Conservation (phyloP, 2,329 filamentous ascomycete genomes). For the Didymellaceae sp. region DNA sequence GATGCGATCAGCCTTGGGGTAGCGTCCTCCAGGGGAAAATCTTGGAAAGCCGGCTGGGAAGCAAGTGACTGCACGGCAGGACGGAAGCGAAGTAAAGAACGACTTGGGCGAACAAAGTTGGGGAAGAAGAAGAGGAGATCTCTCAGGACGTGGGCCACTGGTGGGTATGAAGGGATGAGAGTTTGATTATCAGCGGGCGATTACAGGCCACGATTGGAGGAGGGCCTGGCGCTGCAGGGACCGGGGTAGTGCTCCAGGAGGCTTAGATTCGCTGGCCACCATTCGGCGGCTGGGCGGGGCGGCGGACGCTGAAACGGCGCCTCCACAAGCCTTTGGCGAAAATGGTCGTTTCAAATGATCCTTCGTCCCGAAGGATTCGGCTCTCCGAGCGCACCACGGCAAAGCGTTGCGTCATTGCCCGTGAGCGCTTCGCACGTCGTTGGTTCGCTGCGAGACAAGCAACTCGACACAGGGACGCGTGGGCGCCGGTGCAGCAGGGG, state of each 20-base stretch:
- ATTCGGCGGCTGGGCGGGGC: constrained; percentile 24
- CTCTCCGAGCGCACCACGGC: constrained; percentile 20
- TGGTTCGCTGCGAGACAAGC: constrained; percentile 15
- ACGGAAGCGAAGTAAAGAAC: constrained; percentile 19
- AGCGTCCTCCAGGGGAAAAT: constrained; percentile 40
- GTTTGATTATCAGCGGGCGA: constrained; percentile 33
- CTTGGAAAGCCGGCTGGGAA: constrained; percentile 38
- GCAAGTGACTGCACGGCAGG: constrained; percentile 26
- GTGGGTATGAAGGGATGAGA: constrained; percentile 31
- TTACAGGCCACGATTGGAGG: constrained; percentile 27
- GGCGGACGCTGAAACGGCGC: constrained; percentile 18
- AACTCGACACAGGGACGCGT: constrained; percentile 12
- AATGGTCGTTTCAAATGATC: constrained; percentile 30
- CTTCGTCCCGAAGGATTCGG: constrained; percentile 14
- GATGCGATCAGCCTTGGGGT: constrained; percentile 32
- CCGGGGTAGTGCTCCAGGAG: constrained; percentile 15
- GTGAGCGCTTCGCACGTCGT: not conserved
- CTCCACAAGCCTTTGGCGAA: constrained; percentile 24
- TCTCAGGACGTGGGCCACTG: constrained; percentile 21
- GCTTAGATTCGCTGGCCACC: constrained; percentile 19
- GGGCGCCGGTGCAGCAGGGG: not conserved
- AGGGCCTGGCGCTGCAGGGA: constrained; percentile 19
- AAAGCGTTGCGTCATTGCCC: constrained; percentile 21
- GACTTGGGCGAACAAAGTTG: constrained; percentile 34
- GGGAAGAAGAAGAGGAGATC: constrained; percentile 25